Conservation (phyloP, 768 basidiomycete species). For the Collybia sordida region DNA sequence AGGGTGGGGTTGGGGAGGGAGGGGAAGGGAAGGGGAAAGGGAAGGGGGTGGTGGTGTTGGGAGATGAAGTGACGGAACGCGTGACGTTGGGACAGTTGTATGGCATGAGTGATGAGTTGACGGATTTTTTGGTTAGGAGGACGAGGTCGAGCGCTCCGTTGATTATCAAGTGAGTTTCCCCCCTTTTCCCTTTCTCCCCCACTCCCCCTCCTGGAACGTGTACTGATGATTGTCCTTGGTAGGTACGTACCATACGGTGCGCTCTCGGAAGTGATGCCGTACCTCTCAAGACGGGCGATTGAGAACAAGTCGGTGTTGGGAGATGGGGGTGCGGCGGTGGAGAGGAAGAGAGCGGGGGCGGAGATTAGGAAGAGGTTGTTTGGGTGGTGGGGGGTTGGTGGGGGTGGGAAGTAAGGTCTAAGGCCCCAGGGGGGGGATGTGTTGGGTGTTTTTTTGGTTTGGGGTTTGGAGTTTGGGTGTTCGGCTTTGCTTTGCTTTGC, state of each 20-base stretch:
- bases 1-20: conserved; percentile 21
- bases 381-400: conserved; percentile 16
- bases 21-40: conserved; percentile 54
- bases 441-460: too few species aligned
- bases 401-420: too few species aligned
- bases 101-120: conserved; percentile 86
- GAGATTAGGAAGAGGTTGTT: conserved; percentile 51
- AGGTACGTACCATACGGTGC: conserved; percentile 78
- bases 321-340: conserved; percentile 62
- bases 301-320: conserved; percentile 93
- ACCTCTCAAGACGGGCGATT: conserved; percentile 82
- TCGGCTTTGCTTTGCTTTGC: too few species aligned
- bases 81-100: conserved; percentile 81
- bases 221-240: too few species aligned
- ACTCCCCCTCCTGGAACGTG: background rate
- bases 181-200: conserved; percentile 5
- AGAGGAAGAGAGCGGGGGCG: conserved; percentile 53
- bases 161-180: conserved; percentile 63
- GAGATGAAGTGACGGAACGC: conserved; percentile 58
- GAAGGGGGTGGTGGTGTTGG: conserved; percentile 33
- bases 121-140: conserved; percentile 61
- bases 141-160: conserved; percentile 59
- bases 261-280: conserved; percentile 82
- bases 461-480: too few species aligned
- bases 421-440: too few species aligned